Percentiles rank a stretch among this genome's conserved stretches.
phyloP scores from a whole-genome alignment of 2,329 filamentous ascomycete species.

The Simplicillium aogashimaense region DNA sequence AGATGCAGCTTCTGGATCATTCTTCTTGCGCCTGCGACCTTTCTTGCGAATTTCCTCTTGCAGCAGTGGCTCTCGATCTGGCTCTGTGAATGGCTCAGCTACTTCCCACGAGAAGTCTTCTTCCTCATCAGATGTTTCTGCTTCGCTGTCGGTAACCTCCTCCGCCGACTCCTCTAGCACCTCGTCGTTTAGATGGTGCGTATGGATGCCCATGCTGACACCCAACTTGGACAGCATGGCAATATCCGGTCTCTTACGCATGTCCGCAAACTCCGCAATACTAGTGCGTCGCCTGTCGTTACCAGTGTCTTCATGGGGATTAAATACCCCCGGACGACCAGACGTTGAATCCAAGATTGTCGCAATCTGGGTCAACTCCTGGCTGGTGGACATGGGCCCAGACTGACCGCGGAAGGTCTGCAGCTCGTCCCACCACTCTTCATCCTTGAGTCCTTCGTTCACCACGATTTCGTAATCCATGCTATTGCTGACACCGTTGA shows the following conservation, averaged over 20 bases:
- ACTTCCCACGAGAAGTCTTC: constrained; percentile 11
- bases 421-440: constrained; percentile 78
- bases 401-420: constrained; percentile 39
- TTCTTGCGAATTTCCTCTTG: constrained; percentile 1
- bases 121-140: constrained; percentile 18
- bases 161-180: constrained; percentile 37
- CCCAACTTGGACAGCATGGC: constrained; percentile 44
- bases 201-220: constrained; percentile 64
- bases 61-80: constrained; percentile 15
- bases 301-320: constrained; percentile 25
- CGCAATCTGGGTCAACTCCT: constrained; percentile 31
- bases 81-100: neutral
- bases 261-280: constrained; percentile 48
- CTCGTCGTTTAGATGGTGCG: constrained; percentile 57
- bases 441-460: constrained; percentile 55
- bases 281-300: constrained; percentile 29
- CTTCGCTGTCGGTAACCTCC: constrained; percentile 20
- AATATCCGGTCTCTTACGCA: constrained; percentile 51
- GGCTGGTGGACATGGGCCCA: constrained; percentile 26
- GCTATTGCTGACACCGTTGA: constrained; percentile 55
- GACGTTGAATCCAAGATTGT: constrained; percentile 33
- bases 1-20: neutral
- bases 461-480: constrained; percentile 50
- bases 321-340: constrained; percentile 31
- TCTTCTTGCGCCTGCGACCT: neutral